These are phyloP conservation scores for Lactifluus subvellereus DNA, from an alignment of 768 basidiomycete genomes.

Conservation along the genomic window DNA sequence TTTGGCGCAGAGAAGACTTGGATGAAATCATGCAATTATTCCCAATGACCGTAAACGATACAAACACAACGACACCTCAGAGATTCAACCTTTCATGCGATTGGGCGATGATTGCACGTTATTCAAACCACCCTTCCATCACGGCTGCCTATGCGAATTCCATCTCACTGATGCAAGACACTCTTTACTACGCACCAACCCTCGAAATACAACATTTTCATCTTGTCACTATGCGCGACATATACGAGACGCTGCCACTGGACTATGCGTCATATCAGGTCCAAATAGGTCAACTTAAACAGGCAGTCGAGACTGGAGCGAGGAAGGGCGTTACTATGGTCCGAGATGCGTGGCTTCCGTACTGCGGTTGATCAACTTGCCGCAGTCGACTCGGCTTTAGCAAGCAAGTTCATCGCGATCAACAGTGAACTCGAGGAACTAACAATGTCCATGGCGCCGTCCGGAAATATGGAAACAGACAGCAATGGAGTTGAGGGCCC, in stretches of 20 bases:
- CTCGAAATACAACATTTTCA: background rate
- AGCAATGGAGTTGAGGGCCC: background rate
- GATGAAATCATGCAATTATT: background rate
- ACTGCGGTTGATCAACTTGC: background rate
- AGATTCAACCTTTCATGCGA: background rate
- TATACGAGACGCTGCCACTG: background rate
- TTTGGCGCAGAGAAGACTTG: background rate
- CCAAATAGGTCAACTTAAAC: background rate
- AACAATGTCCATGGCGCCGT: background rate
- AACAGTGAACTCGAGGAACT: background rate
- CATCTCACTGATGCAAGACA: background rate
- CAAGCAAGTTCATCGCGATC: background rate
- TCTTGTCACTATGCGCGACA: background rate
- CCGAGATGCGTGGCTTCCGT: slow-evolving; percentile 11
- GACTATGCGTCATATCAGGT: slow-evolving; percentile 3
- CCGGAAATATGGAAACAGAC: background rate
- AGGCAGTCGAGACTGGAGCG: slow-evolving; percentile 11
- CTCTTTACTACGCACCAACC: background rate
- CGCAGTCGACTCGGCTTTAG: background rate
- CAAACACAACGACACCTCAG: background rate
- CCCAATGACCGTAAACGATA: background rate
- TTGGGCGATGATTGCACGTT: background rate
- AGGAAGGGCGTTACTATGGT: slow-evolving; percentile 16
- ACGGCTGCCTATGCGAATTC: background rate
- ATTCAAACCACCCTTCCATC: background rate